Evolutionary conservation across 2,329 filamentous ascomycete species (phyloP).

Genomic region (Arthrobotrys sphaeroides): DNA sequence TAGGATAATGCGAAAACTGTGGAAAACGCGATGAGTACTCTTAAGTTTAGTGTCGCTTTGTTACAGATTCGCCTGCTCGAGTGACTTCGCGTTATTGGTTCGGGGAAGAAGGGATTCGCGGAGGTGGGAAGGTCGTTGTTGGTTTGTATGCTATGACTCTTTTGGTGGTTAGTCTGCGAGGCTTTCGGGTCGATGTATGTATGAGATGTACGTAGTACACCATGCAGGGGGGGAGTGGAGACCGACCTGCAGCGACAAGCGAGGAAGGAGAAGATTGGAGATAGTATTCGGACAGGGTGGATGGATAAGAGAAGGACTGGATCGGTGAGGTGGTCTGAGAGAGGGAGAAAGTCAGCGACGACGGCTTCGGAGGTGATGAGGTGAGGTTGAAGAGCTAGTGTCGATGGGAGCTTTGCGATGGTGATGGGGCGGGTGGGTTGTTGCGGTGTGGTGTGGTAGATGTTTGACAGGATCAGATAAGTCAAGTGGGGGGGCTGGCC

Average conservation of each 20-base stretch:
- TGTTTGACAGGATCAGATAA: constrained; percentile 10
- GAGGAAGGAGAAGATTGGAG: constrained; percentile 19
- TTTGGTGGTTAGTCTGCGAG: constrained; percentile 17
- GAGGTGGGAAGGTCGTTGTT: constrained; percentile 5
- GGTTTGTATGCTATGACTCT: constrained; percentile 54
- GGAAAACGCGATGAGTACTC: constrained; percentile 39
- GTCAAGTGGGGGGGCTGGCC: constrained; percentile 17
- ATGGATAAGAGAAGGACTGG: not conserved
- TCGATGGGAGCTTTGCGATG: constrained; percentile 24
- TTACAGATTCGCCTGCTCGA: constrained; percentile 23
- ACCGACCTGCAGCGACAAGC: constrained; percentile 13
- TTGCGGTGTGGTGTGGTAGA: not conserved
- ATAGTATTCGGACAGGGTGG: not conserved
- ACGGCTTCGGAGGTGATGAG: not conserved
- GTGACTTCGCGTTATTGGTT: constrained; percentile 51
- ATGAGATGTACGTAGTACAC: not conserved
- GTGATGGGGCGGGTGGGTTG: not conserved
- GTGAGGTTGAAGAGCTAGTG: constrained; percentile 1
- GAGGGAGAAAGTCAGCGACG: constrained; percentile 12
- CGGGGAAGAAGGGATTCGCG: constrained; percentile 9
- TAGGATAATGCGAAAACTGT: not conserved
- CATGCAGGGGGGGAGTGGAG: constrained; percentile 26
- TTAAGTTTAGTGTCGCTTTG: constrained; percentile 6
- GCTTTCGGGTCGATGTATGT: constrained; percentile 8
- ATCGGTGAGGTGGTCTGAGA: constrained; percentile 1